Evolutionary conservation across 805 yeast species (phyloP).

Genomic region (Candida mattraensis): DNA sequence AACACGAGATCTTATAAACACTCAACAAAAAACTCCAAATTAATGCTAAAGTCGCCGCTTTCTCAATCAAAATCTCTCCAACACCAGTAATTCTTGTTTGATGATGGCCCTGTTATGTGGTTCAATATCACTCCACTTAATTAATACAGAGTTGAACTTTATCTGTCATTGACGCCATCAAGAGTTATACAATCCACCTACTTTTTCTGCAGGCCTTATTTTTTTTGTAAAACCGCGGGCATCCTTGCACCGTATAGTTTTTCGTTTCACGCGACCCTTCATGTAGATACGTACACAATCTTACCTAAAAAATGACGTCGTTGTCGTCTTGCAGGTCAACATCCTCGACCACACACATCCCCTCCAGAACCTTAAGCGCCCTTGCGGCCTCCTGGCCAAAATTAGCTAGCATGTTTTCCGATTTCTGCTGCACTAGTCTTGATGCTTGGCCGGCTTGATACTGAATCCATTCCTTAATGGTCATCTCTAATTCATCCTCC

Average conservation of each 20-base stretch:
- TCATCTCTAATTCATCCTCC: constrained; percentile 63
- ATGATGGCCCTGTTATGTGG: too few species aligned
- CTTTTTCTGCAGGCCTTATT: background rate
- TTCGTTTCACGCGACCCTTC: background rate
- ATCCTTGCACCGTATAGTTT: constrained; percentile 9
- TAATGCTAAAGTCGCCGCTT: too few species aligned
- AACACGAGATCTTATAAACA: too few species aligned
- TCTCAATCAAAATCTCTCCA: too few species aligned
- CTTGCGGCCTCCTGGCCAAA: constrained; percentile 49
- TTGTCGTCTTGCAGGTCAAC: constrained; percentile 7
- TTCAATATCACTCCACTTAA: too few species aligned
- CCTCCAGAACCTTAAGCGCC: constrained; percentile 46
- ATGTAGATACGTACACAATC: background rate
- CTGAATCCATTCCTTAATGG: constrained; percentile 68
- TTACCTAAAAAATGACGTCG: constrained; percentile 12
- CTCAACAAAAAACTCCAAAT: too few species aligned
- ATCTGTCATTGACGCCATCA: constrained; percentile 20
- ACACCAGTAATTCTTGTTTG: too few species aligned
- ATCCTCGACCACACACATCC: constrained; percentile 33
- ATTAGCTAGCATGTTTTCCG: constrained; percentile 46
- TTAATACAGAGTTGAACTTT: too few species aligned
- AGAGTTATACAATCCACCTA: background rate
- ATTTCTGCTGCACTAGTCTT: constrained; percentile 44
- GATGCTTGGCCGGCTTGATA: constrained; percentile 56
- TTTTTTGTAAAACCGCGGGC: constrained; percentile 1